Conservation (phyloP, 1,284 basidiomycete genomes). For the Schizophyllum amplum region DNA sequence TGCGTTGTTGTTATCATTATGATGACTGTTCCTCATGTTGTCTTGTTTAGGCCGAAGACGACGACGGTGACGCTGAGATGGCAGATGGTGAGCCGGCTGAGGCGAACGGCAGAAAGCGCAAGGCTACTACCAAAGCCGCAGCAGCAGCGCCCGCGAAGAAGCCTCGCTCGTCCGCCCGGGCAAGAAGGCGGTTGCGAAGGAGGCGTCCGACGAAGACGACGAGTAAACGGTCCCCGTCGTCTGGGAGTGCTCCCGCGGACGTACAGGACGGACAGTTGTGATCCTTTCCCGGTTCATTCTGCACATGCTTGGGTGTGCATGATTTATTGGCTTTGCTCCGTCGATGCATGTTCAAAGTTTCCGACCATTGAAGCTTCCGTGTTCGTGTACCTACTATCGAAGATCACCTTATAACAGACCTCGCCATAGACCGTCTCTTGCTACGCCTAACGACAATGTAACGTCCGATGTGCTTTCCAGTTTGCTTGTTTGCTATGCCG, state of each 20-base stretch:
- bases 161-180: not conserved
- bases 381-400: too few relatives aligned
- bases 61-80: not conserved
- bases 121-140: not conserved
- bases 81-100: not conserved
- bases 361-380: too few relatives aligned
- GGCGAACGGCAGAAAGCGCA: not conserved
- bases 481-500: not conserved
- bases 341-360: too few relatives aligned
- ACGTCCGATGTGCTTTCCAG: not conserved
- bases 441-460: not conserved
- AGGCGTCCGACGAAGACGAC: not conserved
- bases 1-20: not conserved
- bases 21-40: not conserved
- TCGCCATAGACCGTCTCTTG: not conserved
- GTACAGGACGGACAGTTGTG: too few relatives aligned
- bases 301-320: too few relatives aligned
- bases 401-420: too few relatives aligned
- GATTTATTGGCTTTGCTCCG: too few relatives aligned
- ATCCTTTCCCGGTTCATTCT: too few relatives aligned
- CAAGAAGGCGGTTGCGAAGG: not conserved
- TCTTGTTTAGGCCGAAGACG: not conserved
- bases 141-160: not conserved
- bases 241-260: too few relatives aligned
- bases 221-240: too few relatives aligned